Evolutionary conservation across 2,329 filamentous ascomycete genomes (phyloP).

Genomic region (Beauveria sp.): DNA sequence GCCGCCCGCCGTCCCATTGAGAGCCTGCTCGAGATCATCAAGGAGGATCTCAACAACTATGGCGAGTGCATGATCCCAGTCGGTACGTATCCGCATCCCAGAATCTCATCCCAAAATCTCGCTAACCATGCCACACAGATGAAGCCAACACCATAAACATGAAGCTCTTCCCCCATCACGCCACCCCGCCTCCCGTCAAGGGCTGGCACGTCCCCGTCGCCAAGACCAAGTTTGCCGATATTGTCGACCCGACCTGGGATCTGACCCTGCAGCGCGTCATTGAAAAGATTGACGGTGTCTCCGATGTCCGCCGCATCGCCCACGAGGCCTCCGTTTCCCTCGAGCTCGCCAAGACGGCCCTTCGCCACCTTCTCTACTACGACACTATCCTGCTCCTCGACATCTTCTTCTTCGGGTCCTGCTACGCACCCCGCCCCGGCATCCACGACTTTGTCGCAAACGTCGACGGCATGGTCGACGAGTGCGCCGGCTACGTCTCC

Average conservation of each 20-base stretch:
- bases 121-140: slow-evolving; percentile 41
- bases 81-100: slow-evolving; percentile 43
- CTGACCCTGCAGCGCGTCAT: slow-evolving; percentile 73
- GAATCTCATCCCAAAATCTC: not conserved
- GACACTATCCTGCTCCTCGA: slow-evolving; percentile 85
- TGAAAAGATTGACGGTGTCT: slow-evolving; percentile 81
- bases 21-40: slow-evolving; percentile 71
- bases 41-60: slow-evolving; percentile 90
- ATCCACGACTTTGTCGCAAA: slow-evolving; percentile 76
- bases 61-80: slow-evolving; percentile 98
- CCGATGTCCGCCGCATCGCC: slow-evolving; percentile 81
- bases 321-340: slow-evolving; percentile 79
- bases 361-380: slow-evolving; percentile 88
- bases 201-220: slow-evolving; percentile 86
- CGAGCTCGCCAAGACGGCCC: slow-evolving; percentile 74
- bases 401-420: slow-evolving; percentile 88
- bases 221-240: slow-evolving; percentile 56
- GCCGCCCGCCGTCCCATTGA: slow-evolving; percentile 61
- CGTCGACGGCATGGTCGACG: slow-evolving; percentile 65
- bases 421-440: slow-evolving; percentile 74
- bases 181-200: slow-evolving; percentile 67
- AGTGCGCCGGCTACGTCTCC: slow-evolving; percentile 81
- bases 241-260: slow-evolving; percentile 65
- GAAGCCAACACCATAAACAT: slow-evolving; percentile 93
- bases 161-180: slow-evolving; percentile 83